A percentile compares a stretch with the other conserved stretches of the same genome.
These are phyloP conservation scores for Rhizopogon sp. DNA, from an alignment of 768 basidiomycete genomes.

Conservation along the genomic window DNA sequence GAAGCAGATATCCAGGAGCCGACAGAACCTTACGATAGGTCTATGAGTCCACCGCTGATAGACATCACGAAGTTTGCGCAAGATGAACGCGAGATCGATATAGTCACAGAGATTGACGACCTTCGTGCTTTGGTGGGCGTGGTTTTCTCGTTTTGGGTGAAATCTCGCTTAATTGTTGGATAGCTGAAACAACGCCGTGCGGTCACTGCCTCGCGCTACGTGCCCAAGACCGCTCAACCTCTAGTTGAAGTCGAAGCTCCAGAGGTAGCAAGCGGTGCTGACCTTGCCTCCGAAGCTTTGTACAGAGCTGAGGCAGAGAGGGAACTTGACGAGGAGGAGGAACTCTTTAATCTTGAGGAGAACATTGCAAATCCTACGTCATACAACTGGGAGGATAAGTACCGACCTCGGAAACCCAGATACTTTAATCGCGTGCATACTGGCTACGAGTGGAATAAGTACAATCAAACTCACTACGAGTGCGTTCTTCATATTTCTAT, in stretches of 20 bases:
- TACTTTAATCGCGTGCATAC: conserved; percentile 99
- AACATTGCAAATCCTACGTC: conserved; percentile 75
- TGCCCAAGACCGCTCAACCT: conserved; percentile 67
- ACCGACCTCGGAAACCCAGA: conserved; percentile 91
- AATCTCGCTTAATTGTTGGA: conserved; percentile 3
- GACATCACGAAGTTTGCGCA: conserved; percentile 64
- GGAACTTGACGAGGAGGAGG: conserved; percentile 94
- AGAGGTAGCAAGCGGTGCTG: conserved; percentile 57
- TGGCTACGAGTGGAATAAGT: conserved; percentile 99
- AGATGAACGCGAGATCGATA: conserved; percentile 81
- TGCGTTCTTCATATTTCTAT: conserved; percentile 26
- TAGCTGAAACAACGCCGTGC: conserved; percentile 72
- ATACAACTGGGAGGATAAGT: conserved; percentile 99
- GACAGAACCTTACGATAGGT: conserved; percentile 75
- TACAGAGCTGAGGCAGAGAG: conserved; percentile 90
- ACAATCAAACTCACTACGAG: conserved; percentile 99
- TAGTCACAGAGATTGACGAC: conserved; percentile 67
- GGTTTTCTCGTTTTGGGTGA: conserved; percentile 1
- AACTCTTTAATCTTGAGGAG: conserved; percentile 91
- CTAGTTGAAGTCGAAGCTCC: conserved; percentile 51
- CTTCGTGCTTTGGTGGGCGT: conserved; percentile 53
- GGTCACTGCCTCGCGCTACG: conserved; percentile 83
- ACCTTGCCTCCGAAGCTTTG: conserved; percentile 84
- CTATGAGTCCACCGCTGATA: conserved; percentile 80
- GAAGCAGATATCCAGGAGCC: conserved; percentile 44